Evolutionary conservation across 1,139 yeast species (phyloP), one percentile per base, ranked within the genome.

Genomic region (Geotrichum fermentans): DNA sequence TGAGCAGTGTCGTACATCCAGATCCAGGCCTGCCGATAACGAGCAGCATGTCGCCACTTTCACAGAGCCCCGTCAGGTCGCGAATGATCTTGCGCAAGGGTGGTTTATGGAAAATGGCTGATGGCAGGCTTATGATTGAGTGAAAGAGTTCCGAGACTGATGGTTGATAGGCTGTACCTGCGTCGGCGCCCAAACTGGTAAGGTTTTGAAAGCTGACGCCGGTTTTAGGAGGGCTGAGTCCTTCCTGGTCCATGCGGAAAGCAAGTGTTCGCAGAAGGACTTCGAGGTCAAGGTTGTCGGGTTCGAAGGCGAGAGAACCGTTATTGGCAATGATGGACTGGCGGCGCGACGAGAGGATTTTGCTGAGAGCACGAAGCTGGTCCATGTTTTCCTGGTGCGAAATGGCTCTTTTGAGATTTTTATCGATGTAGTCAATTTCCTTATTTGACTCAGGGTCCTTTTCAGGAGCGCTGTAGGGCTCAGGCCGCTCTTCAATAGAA

Each of bases 21-120:
- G 83, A 77, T 50, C 83, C 83, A 3, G 83, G 83, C 57, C 81
- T 71, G 50, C 83, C 84, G 44, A 79, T 69, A 2, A 78, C 82
- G 55, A 78, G 67, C 40, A 77, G 69, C 76, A 78, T 73, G 60
- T 78, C 82, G 52, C 82, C 82, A 11, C 77, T 47, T 33, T 50
- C 45, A n/a, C 54, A 52, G 16, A 54, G 39, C 2, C 57, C 59
- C 29, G 48, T 39, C n/a, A 43, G 18, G 18, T 46, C 40, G 32
- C 49, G 33, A 18, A 52, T 49, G 16, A 52, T 40, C 21, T 41
- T 41, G 10, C 54, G 45, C 18, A 47, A 21, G 4, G 45, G 48
- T 2, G 47, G 47, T 7, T 40, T 24, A 1, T 63, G 63, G 3
- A 24, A 6, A 11, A 52, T 43, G 6, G 39, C 26, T 4, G 43